Base-by-base conservation (phyloP, 2,329 filamentous ascomycete species). In the Lasiodiplodia hormozganensis region DNA sequence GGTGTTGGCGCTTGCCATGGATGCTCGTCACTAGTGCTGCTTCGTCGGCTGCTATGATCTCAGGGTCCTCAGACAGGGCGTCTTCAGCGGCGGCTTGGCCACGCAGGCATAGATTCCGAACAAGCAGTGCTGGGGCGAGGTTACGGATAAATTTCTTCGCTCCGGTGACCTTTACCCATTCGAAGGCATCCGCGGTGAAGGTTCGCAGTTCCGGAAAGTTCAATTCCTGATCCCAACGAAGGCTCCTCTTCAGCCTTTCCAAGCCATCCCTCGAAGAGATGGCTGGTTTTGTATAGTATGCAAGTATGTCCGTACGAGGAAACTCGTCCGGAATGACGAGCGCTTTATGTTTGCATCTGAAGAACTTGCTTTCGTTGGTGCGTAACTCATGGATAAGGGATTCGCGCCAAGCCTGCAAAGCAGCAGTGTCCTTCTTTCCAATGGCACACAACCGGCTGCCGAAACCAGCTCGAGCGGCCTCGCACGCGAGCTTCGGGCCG, bases 401-500 rank as follows among this genome's bases (percentile, higher is more conserved):
- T 11, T 90, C 85, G 72, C 89, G 89, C 96, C 95, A 98, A 25
- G 84, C 82, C 1, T 80, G 81, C 56, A 96, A 81, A 3, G 85
- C 90, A 1, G 79, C 81, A 2, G 79, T 79, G 72, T 94, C 89
- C 5, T 86, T 84, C 40, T 81, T 83, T 68, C 87, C 86, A 34
- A 96, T 80, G 2, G 81, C 84, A 76, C 92, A 95, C 4, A 98
- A 81, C 43, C 90, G 87, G 69, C 85, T 87, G 2, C 95, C 96
- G 78, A 95, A 98, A 0, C 94, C 94, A 65, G 93, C 96, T 74
- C 88, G 88, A 40, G 94, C 94, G 66, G 96, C 96, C 77, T 97
- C 93, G 72, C 92, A 96, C 0, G 96, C 95, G 12, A 94, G 85
- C 76, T 95, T 97, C 60, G 93, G 88, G 1, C 96, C 96, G 73